phyloP scores from a whole-genome alignment of 306 rosid genomes.

The Crotalaria pallida region DNA sequence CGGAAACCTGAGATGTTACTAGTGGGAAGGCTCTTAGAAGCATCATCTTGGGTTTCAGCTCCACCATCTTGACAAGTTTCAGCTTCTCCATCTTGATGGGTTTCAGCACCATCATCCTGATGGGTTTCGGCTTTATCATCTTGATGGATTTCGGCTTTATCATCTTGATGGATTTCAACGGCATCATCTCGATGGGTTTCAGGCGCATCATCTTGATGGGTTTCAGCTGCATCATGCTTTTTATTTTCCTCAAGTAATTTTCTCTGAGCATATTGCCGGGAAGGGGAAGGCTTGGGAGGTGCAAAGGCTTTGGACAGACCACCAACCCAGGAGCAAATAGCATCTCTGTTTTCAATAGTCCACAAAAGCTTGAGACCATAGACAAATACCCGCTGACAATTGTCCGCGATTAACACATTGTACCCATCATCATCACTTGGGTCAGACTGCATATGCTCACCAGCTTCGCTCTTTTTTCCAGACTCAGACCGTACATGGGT shows the following conservation, averaged over 20 bases:
- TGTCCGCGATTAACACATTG: constrained; percentile 93
- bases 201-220: constrained; percentile 34
- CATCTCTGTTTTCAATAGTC: constrained; percentile 91
- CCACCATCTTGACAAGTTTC: constrained; percentile 16
- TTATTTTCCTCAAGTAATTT: constrained; percentile 59
- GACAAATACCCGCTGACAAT: constrained; percentile 80
- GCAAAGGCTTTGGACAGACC: constrained; percentile 61
- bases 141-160: constrained; percentile 16
- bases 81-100: constrained; percentile 14
- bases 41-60: constrained; percentile 49
- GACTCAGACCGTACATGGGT: constrained; percentile 44
- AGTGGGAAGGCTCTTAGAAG: constrained; percentile 32
- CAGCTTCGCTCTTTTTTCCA: constrained; percentile 57
- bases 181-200: constrained; percentile 38
- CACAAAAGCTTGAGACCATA: constrained; percentile 92
- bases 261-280: constrained; percentile 71
- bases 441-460: constrained; percentile 67
- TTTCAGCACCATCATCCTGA: constrained; percentile 26
- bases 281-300: constrained; percentile 92
- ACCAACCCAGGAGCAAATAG: constrained; percentile 68
- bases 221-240: constrained; percentile 36
- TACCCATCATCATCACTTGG: constrained; percentile 94
- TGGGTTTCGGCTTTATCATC: constrained; percentile 34
- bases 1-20: constrained; percentile 27
- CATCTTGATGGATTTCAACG: neutral